These are phyloP conservation scores for Ophiostoma australiae DNA, from an alignment of 2,329 filamentous ascomycete genomes.

Conservation along the genomic window DNA sequence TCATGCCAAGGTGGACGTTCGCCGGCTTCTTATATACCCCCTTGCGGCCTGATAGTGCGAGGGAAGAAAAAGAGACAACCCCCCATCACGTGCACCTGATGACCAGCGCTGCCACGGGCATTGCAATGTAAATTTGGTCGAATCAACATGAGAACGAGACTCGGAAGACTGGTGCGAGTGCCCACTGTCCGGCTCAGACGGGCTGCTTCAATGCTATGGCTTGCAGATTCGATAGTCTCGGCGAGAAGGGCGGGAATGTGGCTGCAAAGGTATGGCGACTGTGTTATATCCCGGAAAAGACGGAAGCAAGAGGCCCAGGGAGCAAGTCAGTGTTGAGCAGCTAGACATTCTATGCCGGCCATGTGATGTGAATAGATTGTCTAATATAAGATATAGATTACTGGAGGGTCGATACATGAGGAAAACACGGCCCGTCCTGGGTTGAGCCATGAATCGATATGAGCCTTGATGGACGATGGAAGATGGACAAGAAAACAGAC, in stretches of 20 bases:
- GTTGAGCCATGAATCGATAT: not conserved
- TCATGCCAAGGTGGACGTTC: conserved; percentile 1
- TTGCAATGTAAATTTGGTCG: not conserved
- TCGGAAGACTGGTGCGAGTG: not conserved
- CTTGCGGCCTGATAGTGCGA: not conserved
- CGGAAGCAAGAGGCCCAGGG: not conserved
- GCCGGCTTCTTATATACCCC: not conserved
- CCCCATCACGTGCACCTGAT: not conserved
- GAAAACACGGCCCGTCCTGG: not conserved
- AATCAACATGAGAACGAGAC: not conserved
- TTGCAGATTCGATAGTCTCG: not conserved
- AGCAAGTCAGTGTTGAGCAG: not conserved
- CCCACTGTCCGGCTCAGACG: not conserved
- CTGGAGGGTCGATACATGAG: not conserved
- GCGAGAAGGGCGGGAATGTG: not conserved
- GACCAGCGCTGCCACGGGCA: not conserved
- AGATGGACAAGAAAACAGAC: not conserved
- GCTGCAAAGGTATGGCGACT: not conserved
- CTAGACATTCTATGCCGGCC: not conserved
- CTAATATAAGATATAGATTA: not conserved
- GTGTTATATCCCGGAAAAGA: not conserved
- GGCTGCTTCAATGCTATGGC: not conserved
- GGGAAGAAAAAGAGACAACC: not conserved
- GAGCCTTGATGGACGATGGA: not conserved
- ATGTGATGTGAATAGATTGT: conserved; percentile 1